A percentile compares a stretch with the other conserved stretches of the same genome.
Evolutionary conservation across 2,329 filamentous ascomycete species (phyloP).

Genomic region (Bipolaris oryzae): DNA sequence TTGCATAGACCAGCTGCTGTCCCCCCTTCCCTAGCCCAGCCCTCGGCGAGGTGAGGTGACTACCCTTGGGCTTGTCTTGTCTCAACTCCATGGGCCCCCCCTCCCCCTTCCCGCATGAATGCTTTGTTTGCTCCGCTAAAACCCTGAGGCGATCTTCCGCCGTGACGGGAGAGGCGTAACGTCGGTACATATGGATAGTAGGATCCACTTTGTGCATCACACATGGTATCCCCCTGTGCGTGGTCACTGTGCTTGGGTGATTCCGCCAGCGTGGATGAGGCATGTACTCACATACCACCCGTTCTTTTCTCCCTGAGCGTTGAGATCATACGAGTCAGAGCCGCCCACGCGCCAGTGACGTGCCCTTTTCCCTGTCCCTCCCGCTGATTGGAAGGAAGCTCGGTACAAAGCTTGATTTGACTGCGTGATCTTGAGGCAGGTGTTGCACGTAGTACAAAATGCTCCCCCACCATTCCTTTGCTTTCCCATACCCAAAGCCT

Average conservation of each 20-base stretch:
- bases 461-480: neutral
- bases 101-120: too few relatives aligned
- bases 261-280: neutral
- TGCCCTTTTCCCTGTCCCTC: neutral
- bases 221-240: neutral
- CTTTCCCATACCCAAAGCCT: neutral
- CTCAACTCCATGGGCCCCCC: neutral
- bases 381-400: neutral
- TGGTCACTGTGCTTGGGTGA: neutral
- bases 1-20: constrained; percentile 9
- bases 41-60: too few relatives aligned
- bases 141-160: neutral
- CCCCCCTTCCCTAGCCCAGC: neutral
- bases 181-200: neutral
- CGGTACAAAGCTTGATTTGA: neutral
- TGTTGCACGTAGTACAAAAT: neutral
- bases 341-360: neutral
- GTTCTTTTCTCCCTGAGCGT: constrained; percentile 1
- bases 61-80: neutral
- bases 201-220: neutral
- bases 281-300: neutral
- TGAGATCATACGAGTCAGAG: constrained; percentile 1
- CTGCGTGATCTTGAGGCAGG: neutral
- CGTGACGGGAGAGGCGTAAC: neutral
- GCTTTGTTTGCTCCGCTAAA: neutral